Evolutionary conservation across 768 basidiomycete genomes (phyloP).

Genomic region (Imleria badia): DNA sequence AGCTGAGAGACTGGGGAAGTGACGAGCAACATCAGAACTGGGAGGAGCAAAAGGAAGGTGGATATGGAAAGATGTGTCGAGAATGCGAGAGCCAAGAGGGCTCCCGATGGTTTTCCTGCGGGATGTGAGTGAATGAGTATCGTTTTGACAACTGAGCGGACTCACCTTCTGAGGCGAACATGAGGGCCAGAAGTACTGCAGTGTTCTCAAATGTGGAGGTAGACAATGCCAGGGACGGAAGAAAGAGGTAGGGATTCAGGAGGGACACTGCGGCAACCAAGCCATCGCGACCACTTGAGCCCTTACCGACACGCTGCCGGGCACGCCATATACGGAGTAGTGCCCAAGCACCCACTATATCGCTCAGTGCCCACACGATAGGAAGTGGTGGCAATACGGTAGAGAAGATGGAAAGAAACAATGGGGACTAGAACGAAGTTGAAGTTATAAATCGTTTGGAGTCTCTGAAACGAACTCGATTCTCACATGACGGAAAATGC

Average conservation of each 20-base stretch:
- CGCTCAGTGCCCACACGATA: slow-evolving; percentile 68
- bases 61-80: slow-evolving; percentile 73
- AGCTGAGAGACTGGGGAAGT: slow-evolving; percentile 64
- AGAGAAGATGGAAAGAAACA: slow-evolving; percentile 75
- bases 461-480: background rate
- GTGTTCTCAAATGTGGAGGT: slow-evolving; percentile 83
- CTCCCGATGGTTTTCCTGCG: slow-evolving; percentile 55
- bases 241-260: slow-evolving; percentile 84
- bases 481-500: slow-evolving; percentile 81
- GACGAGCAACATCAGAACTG: slow-evolving; percentile 64
- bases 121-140: background rate
- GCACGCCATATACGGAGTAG: slow-evolving; percentile 67
- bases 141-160: background rate
- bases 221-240: slow-evolving; percentile 78
- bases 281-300: slow-evolving; percentile 47
- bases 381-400: slow-evolving; percentile 61
- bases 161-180: slow-evolving; percentile 69
- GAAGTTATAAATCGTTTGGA: background rate
- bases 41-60: slow-evolving; percentile 62
- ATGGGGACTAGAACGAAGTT: slow-evolving; percentile 63
- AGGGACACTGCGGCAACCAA: slow-evolving; percentile 72
- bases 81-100: slow-evolving; percentile 69
- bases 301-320: slow-evolving; percentile 48
- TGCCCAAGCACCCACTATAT: slow-evolving; percentile 66
- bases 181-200: slow-evolving; percentile 60